Base-by-base conservation (phyloP, 73 alveolate species). In the Paramecium sexaurelia region DNA sequence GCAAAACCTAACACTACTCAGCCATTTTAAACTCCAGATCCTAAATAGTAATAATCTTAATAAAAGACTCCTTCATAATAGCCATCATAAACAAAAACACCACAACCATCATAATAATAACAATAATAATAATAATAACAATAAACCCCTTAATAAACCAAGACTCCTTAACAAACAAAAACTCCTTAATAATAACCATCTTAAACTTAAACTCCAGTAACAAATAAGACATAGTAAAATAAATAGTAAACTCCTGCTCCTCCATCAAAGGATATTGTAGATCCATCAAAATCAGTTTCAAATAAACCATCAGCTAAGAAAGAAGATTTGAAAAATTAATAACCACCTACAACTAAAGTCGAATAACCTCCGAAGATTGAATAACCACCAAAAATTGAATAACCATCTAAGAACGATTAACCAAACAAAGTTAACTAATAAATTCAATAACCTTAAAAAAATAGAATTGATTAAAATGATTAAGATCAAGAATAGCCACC, bases 21-120 rank as follows among this genome's bases (percentile, higher is more conserved):
- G 7, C 47, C 83, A 61, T 61, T 61, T 11, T 29, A 61, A 61
- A 61, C 83, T 29, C 83, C 83, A 61, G 83, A 61, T 61, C 83
- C 83, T 10, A 61, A 61, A 32, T 32, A 61, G 26, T 11, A 8
- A 61, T 61, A 61, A 61, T 13, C 41, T 13, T 61, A 61, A 61
- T 32, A 26, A 6, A 61, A 61, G 43, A 61, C 83, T 11, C 83
- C 83, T 61, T 17, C 8, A 24, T 13, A 26, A 61, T 51, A 51
- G 22, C 45, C 7, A 51, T 51, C 83, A 3, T 29, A 61, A 61
- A 26, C 83, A 7, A 61, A 61, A 61, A 61, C 83, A 61, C 83
- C 83, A 2, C 9, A 61, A 24, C 24, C 83, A 61, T n/a, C 11
- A 45, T 45, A 19, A 15, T 8, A 51, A 51, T n/a, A 45, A 45